Percentiles rank a stretch among this genome's conserved stretches.
Conservation (phyloP, 2,329 filamentous ascomycete species). For the Hymenoscyphus infarciens region DNA sequence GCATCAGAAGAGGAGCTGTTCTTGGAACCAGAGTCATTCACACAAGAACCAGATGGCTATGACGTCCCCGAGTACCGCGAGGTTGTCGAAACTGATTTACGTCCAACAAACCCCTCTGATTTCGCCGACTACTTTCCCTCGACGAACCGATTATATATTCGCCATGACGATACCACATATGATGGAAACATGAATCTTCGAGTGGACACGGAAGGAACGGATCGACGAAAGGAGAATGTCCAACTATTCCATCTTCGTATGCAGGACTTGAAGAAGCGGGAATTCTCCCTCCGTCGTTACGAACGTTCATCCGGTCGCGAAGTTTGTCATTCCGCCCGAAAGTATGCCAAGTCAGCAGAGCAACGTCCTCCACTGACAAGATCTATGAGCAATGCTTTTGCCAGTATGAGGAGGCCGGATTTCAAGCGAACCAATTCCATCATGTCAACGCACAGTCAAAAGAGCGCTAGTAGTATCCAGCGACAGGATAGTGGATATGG, state of each 20-base stretch:
- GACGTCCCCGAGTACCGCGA: constrained; percentile 46
- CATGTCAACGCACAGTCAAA: constrained; percentile 19
- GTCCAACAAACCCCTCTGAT: constrained; percentile 74
- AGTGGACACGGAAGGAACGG: constrained; percentile 70
- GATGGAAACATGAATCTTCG: constrained; percentile 98
- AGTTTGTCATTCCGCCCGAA: constrained; percentile 79
- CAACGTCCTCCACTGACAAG: constrained; percentile 40
- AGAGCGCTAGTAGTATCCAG: constrained; percentile 16
- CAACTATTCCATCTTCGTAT: constrained; percentile 92
- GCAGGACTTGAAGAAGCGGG: constrained; percentile 80
- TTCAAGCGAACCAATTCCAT: constrained; percentile 37
- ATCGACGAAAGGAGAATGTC: constrained; percentile 56
- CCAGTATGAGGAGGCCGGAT: constrained; percentile 45
- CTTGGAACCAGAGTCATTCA: constrained; percentile 45
- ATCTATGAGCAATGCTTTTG: constrained; percentile 55
- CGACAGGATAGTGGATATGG: constrained; percentile 54
- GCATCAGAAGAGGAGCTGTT: constrained; percentile 53
- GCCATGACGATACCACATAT: constrained; percentile 83
- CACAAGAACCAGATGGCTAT: constrained; percentile 33
- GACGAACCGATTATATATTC: constrained; percentile 72
- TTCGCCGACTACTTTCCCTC: constrained; percentile 88
- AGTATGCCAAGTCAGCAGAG: constrained; percentile 55
- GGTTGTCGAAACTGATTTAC: constrained; percentile 60
- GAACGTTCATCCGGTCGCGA: constrained; percentile 90
- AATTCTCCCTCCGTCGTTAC: constrained; percentile 89